Conservation (phyloP, 2,329 filamentous ascomycete species). For the Cytospora chrysosperma region DNA sequence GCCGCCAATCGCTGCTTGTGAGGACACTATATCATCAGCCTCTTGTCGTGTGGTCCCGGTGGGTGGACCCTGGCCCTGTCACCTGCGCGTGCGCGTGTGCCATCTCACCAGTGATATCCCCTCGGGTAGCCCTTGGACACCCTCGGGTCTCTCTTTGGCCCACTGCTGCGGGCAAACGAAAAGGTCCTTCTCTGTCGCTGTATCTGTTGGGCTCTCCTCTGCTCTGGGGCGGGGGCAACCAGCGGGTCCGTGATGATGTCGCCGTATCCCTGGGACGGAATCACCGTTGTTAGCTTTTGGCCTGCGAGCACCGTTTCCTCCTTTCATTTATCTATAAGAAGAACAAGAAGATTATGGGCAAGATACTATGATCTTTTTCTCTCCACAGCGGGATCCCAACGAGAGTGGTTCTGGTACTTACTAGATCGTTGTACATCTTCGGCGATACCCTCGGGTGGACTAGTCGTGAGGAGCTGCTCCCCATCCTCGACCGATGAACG, state of each 20-base stretch:
- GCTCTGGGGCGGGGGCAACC: neutral
- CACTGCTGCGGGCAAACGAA: neutral
- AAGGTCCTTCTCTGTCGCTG: neutral
- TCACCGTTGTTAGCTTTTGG: neutral
- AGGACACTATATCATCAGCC: neutral
- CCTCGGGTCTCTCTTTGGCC: neutral
- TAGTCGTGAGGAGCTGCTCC: neutral
- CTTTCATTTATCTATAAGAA: too few relatives aligned
- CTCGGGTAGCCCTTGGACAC: neutral
- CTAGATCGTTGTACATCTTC: slow-evolving; percentile 3
- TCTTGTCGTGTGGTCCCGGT: too few relatives aligned
- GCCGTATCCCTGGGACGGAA: neutral
- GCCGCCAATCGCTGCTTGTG: neutral
- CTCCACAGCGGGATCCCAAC: too few relatives aligned
- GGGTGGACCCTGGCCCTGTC: too few relatives aligned
- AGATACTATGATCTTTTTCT: too few relatives aligned
- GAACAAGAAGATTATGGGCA: too few relatives aligned
- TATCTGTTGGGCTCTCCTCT: neutral
- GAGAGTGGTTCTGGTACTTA: neutral
- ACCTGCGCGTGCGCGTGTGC: too few relatives aligned
- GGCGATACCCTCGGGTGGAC: neutral
- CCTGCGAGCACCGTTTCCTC: too few relatives aligned
- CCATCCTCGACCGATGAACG: slow-evolving; percentile 6
- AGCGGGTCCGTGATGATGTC: neutral
- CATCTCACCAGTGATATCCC: slow-evolving; percentile 3